Evolutionary conservation across 257 asterid genomes (phyloP).

Genomic region (Solanum piurae): DNA sequence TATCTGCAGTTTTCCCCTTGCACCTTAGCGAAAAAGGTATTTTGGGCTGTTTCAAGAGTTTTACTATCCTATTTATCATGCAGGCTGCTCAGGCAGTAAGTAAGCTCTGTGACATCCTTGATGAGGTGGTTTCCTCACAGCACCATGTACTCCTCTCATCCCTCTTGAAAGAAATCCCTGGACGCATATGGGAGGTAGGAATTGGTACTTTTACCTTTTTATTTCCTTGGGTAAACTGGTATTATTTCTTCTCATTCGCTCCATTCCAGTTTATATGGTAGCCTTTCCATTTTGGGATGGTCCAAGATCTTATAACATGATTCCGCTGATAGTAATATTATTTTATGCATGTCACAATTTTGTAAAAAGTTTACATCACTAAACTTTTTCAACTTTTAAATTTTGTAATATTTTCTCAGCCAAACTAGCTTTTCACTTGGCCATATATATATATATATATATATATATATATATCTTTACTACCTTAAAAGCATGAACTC

Average conservation of each 20-base stretch:
- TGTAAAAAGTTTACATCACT: background rate
- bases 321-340: background rate
- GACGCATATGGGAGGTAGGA: conserved; percentile 95
- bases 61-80: background rate
- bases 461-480: too few relatives aligned
- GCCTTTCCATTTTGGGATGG: background rate
- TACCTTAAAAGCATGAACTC: too few relatives aligned
- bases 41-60: background rate
- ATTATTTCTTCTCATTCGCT: background rate
- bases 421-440: background rate
- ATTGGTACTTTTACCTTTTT: background rate
- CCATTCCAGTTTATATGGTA: background rate
- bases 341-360: background rate
- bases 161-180: conserved; percentile 87
- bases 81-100: conserved; percentile 84
- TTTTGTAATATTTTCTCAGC: background rate
- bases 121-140: conserved; percentile 68
- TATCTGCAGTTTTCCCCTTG: background rate
- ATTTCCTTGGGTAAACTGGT: background rate
- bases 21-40: background rate
- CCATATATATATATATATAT: too few relatives aligned
- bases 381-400: background rate
- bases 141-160: conserved; percentile 59
- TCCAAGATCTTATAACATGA: background rate
- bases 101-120: conserved; percentile 83